Conservation (phyloP, 83 land plant species). For the Diphasiastrum complanatum region DNA sequence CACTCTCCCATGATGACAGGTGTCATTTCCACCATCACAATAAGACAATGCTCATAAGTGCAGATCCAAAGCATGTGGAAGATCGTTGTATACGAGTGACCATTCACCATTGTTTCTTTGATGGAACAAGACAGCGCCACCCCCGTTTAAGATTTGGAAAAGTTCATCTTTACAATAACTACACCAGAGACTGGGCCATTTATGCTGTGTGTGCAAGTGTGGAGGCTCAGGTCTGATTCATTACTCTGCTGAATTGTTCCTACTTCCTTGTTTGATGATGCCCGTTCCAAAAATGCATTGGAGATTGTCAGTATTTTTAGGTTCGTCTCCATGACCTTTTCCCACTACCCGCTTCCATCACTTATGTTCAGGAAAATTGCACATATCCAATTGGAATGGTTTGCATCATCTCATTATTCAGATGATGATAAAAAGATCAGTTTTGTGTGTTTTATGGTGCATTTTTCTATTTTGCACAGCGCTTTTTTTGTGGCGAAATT, state of each 20-base stretch:
- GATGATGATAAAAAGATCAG: not conserved
- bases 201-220: constrained; percentile 99
- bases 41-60: constrained; percentile 95
- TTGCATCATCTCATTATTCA: not conserved
- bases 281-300: not conserved
- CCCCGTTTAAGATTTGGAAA: constrained; percentile 93
- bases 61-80: constrained; percentile 55
- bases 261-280: not conserved
- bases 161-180: constrained; percentile 94
- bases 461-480: too few species aligned
- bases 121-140: constrained; percentile 93
- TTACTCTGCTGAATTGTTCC: not conserved
- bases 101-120: constrained; percentile 97
- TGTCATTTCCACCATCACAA: constrained; percentile 74
- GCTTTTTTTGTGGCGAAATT: too few species aligned
- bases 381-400: not conserved
- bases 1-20: constrained; percentile 37
- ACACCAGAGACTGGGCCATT: constrained; percentile 90
- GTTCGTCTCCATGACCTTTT: too few species aligned
- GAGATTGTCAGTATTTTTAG: too few species aligned
- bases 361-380: too few species aligned
- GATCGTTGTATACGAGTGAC: constrained; percentile 87
- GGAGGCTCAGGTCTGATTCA: constrained; percentile 67
- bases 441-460: too few species aligned
- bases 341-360: too few species aligned